A percentile compares a stretch with the other conserved stretches of the same genome.
Conservation (phyloP, 352 stramenopile species). For the Pythium plurisporium region DNA sequence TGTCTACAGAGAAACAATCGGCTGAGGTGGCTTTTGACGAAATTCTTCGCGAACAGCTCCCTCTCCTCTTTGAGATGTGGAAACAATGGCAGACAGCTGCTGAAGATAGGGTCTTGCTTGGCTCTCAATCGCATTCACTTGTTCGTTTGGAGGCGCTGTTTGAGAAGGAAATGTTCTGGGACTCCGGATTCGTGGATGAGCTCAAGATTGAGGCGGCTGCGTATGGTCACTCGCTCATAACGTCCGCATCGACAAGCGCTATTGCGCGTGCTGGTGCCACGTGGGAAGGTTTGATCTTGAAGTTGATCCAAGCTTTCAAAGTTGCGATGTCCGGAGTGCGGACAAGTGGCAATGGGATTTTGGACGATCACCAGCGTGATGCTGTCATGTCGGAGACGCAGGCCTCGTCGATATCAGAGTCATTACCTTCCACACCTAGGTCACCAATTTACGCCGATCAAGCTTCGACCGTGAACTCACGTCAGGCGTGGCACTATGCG, state of each 20-base stretch:
- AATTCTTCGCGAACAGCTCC: conserved; percentile 30
- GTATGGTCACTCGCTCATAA: conserved; percentile 52
- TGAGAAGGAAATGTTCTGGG: conserved; percentile 26
- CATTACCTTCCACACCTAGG: not conserved
- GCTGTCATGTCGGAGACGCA: conserved; percentile 6
- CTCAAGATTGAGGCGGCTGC: conserved; percentile 50
- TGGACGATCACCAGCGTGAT: no score
- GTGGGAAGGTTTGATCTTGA: conserved; percentile 52
- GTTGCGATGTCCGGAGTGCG: no score
- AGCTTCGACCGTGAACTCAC: conserved; percentile 18
- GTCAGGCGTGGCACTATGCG: conserved; percentile 71
- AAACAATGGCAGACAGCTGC: not conserved
- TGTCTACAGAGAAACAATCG: conserved; percentile 23
- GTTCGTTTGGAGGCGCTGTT: conserved; percentile 40
- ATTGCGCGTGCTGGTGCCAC: conserved; percentile 29
- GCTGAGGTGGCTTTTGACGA: conserved; percentile 38
- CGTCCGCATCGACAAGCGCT: conserved; percentile 19
- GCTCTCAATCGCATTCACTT: conserved; percentile 6
- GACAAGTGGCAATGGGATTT: no score
- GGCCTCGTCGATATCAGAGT: not conserved
- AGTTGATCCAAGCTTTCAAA: conserved; percentile 49
- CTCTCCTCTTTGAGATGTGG: conserved; percentile 38
- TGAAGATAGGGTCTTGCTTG: not conserved
- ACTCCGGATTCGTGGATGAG: conserved; percentile 39
- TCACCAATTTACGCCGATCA: conserved; percentile 31